Base-by-base conservation (phyloP, 306 rosid genomes). In the Trichosanthes truncata region DNA sequence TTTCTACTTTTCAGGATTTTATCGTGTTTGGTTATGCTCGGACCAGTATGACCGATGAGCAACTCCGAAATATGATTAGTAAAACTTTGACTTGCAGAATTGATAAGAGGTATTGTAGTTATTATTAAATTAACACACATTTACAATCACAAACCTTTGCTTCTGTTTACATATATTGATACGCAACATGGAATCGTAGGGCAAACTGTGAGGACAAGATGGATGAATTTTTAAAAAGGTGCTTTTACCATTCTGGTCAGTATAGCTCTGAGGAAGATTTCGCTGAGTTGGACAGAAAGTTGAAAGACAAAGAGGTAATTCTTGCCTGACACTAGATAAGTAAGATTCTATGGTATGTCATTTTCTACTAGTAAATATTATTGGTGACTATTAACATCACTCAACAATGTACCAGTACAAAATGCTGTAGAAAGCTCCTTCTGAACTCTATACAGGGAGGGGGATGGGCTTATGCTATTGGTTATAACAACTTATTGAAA, bases 201-300 rank as follows among this genome's bases (percentile, higher is more conserved):
- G 97, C 80, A 86, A 92, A 95, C 80, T 95, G 97, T 60, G 93
- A 88, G 79, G 97, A 91, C 79, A 95, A 95, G 85, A 95, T 95
- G 98, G 92, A 89, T 76, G 83, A 84, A 43, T 95, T 95, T 85
- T 87, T 92, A 80, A 87, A 86, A 84, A 85, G 95, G 85, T 95
- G 98, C 77, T 95, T 91, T 83, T 95, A 95, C 87, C 98, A 95
- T 80, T 91, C 96, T 76, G 97, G 98, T 61, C 89, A 86, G 78
- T 95, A 95, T 74, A 80, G 83, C 79, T 92, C 97, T 0, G 97
- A 91, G 87, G 93, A 88, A 43, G 53, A 91, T 81, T 92, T 94
- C 35, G 85, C 82, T 62, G 89, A 88, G 71, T 79, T 94, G 87
- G 88, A 91, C 77, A 55, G 77, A 80, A 92, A 89, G 88, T 82